A percentile compares a stretch with the other conserved stretches of the same genome.
Evolutionary conservation across 148 eudicot species (phyloP).

Genomic region (Fagopyrum tataricum): DNA sequence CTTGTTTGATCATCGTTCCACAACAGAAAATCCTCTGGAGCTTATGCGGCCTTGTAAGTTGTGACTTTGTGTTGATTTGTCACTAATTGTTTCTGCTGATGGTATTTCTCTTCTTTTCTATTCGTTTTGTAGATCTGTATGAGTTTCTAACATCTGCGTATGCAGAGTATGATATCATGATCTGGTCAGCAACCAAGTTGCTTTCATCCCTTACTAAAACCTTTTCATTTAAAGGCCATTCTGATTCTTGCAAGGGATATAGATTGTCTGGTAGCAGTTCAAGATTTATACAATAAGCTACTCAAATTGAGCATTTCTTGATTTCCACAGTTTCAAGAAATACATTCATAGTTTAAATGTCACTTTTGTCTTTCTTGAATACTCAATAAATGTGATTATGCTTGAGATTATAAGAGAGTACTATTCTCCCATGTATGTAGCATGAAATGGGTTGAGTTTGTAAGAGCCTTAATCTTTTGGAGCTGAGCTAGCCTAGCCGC

Average conservation of each 20-base stretch:
- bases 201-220: not conserved
- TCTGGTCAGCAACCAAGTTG: slow-evolving; percentile 99
- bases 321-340: not conserved
- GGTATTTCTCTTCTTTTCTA: not conserved
- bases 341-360: not conserved
- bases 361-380: not conserved
- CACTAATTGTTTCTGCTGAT: slow-evolving; percentile 2
- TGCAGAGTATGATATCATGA: slow-evolving; percentile 94
- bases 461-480: too few species aligned
- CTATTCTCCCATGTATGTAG: slow-evolving; percentile 45
- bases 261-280: not conserved
- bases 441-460: slow-evolving; percentile 97
- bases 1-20: slow-evolving; percentile 94
- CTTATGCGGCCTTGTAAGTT: slow-evolving; percentile 98
- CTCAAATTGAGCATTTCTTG: not conserved
- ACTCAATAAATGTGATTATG: not conserved
- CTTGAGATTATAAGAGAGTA: not conserved
- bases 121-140: slow-evolving; percentile 63
- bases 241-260: not conserved
- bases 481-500: too few species aligned
- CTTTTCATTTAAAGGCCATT: not conserved
- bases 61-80: not conserved
- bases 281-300: not conserved
- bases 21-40: slow-evolving; percentile 83
- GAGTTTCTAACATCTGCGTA: slow-evolving; percentile 90